These are phyloP conservation scores for Coemansia sp. DNA, from an alignment of 192 early-diverging fungal species.

Conservation along the genomic window DNA sequence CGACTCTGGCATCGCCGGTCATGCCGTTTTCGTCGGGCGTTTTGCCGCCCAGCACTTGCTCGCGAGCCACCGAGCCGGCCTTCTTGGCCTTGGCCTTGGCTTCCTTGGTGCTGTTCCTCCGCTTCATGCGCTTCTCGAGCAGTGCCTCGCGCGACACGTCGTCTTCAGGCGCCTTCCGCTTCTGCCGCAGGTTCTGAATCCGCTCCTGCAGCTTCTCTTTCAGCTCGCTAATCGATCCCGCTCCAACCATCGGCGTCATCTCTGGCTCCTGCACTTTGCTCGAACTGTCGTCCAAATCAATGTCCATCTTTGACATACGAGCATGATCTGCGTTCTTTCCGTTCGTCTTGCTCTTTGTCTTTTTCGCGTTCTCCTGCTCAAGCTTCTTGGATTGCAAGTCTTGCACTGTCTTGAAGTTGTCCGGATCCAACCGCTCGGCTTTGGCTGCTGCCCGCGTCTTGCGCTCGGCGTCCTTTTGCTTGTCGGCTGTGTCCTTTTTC, in stretches of 20 bases:
- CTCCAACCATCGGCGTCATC: slow-evolving; percentile 31
- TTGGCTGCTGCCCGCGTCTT: slow-evolving; percentile 58
- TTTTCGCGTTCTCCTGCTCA: slow-evolving; percentile 41
- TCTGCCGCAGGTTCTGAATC: slow-evolving; percentile 59
- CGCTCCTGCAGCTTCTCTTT: slow-evolving; percentile 60
- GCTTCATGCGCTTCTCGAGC: slow-evolving; percentile 71
- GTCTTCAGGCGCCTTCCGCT: slow-evolving; percentile 61
- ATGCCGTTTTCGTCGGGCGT: slow-evolving; percentile 16
- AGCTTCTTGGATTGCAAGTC: slow-evolving; percentile 65
- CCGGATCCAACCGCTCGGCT: slow-evolving; percentile 69
- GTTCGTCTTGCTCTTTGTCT: slow-evolving; percentile 22
- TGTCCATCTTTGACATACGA: slow-evolving; percentile 26
- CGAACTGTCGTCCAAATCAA: slow-evolving; percentile 27
- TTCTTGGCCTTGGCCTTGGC: slow-evolving; percentile 42
- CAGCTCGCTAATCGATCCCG: slow-evolving; percentile 58
- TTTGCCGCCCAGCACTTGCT: slow-evolving; percentile 37
- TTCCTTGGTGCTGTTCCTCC: slow-evolving; percentile 57
- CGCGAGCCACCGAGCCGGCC: slow-evolving; percentile 11
- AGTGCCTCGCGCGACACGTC: slow-evolving; percentile 66
- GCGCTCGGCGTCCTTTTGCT: slow-evolving; percentile 82
- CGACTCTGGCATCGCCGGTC: neutral
- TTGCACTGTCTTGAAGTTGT: slow-evolving; percentile 67
- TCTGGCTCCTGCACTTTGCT: slow-evolving; percentile 7
- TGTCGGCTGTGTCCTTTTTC: slow-evolving; percentile 84
- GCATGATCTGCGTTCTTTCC: slow-evolving; percentile 2